Conservation (phyloP, 495 filamentous ascomycete species). For the Neurospora sp. region DNA sequence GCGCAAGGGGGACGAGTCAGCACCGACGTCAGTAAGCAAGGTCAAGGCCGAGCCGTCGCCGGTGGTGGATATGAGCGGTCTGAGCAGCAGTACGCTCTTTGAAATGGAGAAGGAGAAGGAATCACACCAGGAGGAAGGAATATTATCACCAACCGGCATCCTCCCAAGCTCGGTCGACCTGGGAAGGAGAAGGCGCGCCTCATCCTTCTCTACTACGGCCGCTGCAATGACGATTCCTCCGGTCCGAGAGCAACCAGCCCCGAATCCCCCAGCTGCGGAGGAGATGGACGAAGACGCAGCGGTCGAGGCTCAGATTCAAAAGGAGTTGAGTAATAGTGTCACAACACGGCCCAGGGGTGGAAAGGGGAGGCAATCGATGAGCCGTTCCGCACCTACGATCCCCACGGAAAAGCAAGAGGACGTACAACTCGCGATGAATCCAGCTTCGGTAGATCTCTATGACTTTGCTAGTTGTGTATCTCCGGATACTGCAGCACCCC, state of each 20-base stretch:
- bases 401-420: background rate
- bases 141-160: background rate
- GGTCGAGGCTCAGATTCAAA: background rate
- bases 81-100: conserved; percentile 5
- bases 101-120: conserved; percentile 11
- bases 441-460: conserved; percentile 20
- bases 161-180: background rate
- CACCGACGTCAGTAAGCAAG: conserved; percentile 9
- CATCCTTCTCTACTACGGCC: background rate
- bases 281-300: background rate
- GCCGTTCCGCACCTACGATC: background rate
- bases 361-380: background rate
- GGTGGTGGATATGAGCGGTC: background rate
- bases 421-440: background rate
- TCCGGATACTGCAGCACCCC: conserved; percentile 3
- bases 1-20: conserved; percentile 18
- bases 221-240: background rate
- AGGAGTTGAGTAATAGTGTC: background rate
- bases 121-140: background rate
- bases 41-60: background rate
- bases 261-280: background rate
- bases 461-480: conserved; percentile 25
- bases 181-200: background rate
- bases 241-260: background rate
- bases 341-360: background rate